phyloP scores from a whole-genome alignment of 2,329 filamentous ascomycete genomes.

The Coniochaeta sp. region DNA sequence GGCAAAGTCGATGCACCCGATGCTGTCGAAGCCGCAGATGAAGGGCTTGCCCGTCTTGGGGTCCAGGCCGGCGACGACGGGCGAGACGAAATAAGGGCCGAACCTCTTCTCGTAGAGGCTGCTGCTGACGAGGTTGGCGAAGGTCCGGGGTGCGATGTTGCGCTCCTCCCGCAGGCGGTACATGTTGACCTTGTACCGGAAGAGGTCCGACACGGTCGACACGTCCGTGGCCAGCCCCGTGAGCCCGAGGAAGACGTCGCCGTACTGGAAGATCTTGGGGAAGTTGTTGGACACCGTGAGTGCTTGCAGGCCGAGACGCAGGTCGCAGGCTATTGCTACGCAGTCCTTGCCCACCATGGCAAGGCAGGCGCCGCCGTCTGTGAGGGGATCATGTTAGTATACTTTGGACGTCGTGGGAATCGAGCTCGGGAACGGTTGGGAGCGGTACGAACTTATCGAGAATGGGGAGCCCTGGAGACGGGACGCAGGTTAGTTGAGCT shows the following conservation, averaged over 20 bases:
- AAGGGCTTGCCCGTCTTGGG: slow-evolving; percentile 91
- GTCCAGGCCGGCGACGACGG: slow-evolving; percentile 91
- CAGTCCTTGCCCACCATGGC: slow-evolving; percentile 99
- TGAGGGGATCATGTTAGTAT: slow-evolving; percentile 5
- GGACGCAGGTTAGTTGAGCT: slow-evolving; percentile 21
- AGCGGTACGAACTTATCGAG: slow-evolving; percentile 71
- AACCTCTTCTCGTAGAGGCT: slow-evolving; percentile 93
- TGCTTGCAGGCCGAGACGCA: slow-evolving; percentile 92
- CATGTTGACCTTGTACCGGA: slow-evolving; percentile 99
- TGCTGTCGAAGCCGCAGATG: slow-evolving; percentile 98
- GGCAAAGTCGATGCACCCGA: slow-evolving; percentile 98
- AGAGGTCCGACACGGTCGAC: slow-evolving; percentile 87
- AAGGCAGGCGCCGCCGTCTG: slow-evolving; percentile 86
- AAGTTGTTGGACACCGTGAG: slow-evolving; percentile 99
- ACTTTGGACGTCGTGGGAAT: not conserved
- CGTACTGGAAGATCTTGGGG: slow-evolving; percentile 98
- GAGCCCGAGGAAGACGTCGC: slow-evolving; percentile 89
- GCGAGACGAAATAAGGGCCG: slow-evolving; percentile 92
- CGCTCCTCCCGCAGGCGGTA: slow-evolving; percentile 98
- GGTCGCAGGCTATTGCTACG: slow-evolving; percentile 97
- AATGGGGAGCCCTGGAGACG: slow-evolving; percentile 71
- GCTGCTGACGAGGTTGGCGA: slow-evolving; percentile 90
- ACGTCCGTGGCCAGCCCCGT: slow-evolving; percentile 97
- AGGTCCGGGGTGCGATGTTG: slow-evolving; percentile 86
- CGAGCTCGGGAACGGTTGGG: not conserved